A percentile compares a stretch with the other conserved stretches of the same genome.
These are phyloP conservation scores for Ceratocystis colombiana DNA, from an alignment of 2,329 filamentous ascomycete genomes.

Conservation along the genomic window DNA sequence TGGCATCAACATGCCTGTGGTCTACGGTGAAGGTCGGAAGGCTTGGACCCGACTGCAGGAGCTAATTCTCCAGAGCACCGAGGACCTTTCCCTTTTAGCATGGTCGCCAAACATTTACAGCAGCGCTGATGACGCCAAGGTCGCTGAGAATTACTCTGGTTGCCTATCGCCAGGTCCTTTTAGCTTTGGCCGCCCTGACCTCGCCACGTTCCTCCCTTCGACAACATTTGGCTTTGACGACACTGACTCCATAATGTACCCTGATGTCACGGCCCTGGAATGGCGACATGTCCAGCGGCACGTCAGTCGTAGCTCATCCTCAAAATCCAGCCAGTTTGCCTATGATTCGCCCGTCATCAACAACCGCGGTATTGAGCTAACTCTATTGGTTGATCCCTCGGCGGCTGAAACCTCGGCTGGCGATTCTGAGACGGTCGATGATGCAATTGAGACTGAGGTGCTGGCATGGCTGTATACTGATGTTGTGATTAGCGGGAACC, in stretches of 20 bases:
- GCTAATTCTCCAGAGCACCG: conserved; percentile 32
- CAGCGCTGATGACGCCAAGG: background rate
- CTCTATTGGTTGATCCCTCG: conserved; percentile 24
- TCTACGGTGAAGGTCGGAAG: conserved; percentile 30
- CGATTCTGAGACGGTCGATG: background rate
- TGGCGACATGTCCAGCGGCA: conserved; percentile 26
- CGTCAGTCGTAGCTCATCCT: conserved; percentile 19
- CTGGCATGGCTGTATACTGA: conserved; percentile 27
- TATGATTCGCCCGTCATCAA: conserved; percentile 25
- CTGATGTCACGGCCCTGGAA: conserved; percentile 23
- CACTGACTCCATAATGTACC: conserved; percentile 26
- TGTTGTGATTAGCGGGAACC: conserved; percentile 22
- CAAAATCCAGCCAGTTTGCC: conserved; percentile 24
- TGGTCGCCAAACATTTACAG: conserved; percentile 26
- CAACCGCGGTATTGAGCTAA: conserved; percentile 25
- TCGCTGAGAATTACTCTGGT: conserved; percentile 12
- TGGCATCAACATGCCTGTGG: conserved; percentile 30
- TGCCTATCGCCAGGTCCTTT: conserved; percentile 23
- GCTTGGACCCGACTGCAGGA: conserved; percentile 33
- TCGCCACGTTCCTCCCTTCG: conserved; percentile 25
- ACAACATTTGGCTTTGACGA: conserved; percentile 26
- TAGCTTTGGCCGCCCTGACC: conserved; percentile 24
- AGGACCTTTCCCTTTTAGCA: conserved; percentile 34
- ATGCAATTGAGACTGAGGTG: conserved; percentile 23
- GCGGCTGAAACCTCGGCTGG: conserved; percentile 17